Evolutionary conservation across 2,329 filamentous ascomycete species (phyloP), one percentile per base, ranked within the genome.

Genomic region (Aureobasidium sp.): DNA sequence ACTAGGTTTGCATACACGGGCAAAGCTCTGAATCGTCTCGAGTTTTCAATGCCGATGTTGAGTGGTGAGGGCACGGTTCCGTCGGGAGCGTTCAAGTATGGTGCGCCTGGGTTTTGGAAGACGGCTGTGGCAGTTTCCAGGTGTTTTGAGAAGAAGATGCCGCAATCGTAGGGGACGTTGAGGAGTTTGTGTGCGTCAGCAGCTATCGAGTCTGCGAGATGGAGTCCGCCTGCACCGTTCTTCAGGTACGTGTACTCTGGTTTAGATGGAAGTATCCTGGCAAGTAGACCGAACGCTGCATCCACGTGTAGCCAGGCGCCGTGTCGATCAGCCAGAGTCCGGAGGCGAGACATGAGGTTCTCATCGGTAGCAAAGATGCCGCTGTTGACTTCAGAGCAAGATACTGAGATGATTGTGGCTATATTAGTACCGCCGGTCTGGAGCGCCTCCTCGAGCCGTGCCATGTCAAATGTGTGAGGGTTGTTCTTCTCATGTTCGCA

Each of bases 151-250:
- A 96, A 84, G 80, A 96, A 95, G 74, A 97, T 88, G 47, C 92
- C 93, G 69, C 88, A 92, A 73, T 97, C 93, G 69, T 97, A 97
- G 0, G 93, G 92, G 49, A 96, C 91, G 67, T 97, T 97, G 64
- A 97, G 82, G n/a, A 96, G 77, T 71, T 97, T 97, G 74, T 97
- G 93, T 0, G 84, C 89, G 69, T 97, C 92, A 2, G 89, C 87
- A 0, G 90, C 87, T 67, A 97, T 91, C 56, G 90, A 95, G 71
- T 97, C 91, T 3, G 89, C 91, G 2, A 96, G 78, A 64, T 96
- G 87, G 14, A 97, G 73, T 0, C 89, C 90, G 4, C 82, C 79
- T 1, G 76, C 76, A 76, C 80, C 63, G 75, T 80, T 39, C 71
- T 74, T 63, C 75, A 85, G 64, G 84, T 70, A 51, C 64, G 75